Evolutionary conservation across 768 basidiomycete genomes (phyloP).

Genomic region (Mycena rebaudengoi): DNA sequence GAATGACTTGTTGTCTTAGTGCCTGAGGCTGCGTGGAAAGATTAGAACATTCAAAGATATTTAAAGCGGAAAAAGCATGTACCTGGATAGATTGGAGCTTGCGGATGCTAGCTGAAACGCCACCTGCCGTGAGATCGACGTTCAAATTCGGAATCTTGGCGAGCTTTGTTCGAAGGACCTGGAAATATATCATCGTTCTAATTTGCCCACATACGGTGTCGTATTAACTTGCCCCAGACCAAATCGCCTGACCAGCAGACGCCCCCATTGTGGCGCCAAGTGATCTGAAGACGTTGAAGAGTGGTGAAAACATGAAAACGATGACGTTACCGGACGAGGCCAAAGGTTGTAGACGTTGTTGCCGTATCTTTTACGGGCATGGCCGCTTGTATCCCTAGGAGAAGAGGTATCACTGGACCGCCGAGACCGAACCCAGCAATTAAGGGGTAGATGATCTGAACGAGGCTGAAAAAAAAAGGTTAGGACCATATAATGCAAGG

Average conservation of each 20-base stretch:
- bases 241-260: constrained; percentile 76
- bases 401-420: constrained; percentile 73
- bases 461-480: constrained; percentile 50
- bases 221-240: constrained; percentile 58
- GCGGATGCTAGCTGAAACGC: constrained; percentile 14
- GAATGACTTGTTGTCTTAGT: constrained; percentile 12
- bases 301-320: too few species aligned
- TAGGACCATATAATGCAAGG: constrained; percentile 13
- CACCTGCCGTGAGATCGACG: constrained; percentile 15
- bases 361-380: constrained; percentile 92
- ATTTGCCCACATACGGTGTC: too few species aligned
- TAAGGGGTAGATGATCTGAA: constrained; percentile 70
- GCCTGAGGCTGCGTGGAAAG: constrained; percentile 13
- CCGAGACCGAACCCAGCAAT: constrained; percentile 73
- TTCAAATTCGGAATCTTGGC: constrained; percentile 14
- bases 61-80: too few species aligned
- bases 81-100: constrained; percentile 15
- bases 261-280: constrained; percentile 83
- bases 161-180: constrained; percentile 14
- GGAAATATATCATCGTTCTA: not conserved
- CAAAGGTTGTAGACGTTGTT: constrained; percentile 75
- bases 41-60: not conserved
- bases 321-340: constrained; percentile 68
- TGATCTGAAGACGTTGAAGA: too few species aligned
- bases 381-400: constrained; percentile 81